phyloP scores from a whole-genome alignment of 2,329 filamentous ascomycete species.

The Scopulariopsis brevicaulis region DNA sequence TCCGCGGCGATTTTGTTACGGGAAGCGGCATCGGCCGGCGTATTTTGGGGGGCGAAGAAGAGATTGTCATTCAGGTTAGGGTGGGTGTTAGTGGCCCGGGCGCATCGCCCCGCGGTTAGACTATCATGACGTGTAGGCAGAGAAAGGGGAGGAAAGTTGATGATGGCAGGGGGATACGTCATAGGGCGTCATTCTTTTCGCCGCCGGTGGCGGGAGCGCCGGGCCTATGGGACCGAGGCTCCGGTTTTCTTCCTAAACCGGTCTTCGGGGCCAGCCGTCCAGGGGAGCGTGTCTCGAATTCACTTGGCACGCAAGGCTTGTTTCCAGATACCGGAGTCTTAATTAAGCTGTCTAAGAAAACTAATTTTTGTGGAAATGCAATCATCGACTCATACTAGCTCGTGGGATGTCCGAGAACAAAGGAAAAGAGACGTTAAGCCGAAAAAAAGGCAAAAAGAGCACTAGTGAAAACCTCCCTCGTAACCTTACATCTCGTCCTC shows the following conservation, averaged over 20 bases:
- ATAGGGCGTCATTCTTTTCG: no score
- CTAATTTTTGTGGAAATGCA: not conserved
- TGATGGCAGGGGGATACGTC: no score
- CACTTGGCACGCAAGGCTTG: no score
- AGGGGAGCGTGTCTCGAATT: no score
- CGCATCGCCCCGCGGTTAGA: not conserved
- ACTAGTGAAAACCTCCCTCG: not conserved
- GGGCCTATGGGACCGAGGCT: no score
- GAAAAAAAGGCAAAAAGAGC: not conserved
- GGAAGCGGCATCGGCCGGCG: not conserved
- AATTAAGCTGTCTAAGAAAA: not conserved
- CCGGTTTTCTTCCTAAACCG: no score
- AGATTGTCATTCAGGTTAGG: not conserved
- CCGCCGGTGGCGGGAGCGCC: no score
- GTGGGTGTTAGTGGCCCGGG: not conserved
- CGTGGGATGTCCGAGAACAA: not conserved
- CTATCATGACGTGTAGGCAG: not conserved
- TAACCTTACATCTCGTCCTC: constrained; percentile 45
- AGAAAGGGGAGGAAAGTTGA: no score
- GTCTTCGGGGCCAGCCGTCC: no score
- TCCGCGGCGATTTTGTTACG: not conserved
- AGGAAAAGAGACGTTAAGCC: not conserved
- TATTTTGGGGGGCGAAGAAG: not conserved
- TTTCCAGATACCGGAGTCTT: no score
- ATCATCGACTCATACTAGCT: not conserved